Percentiles rank a stretch among this genome's conserved stretches.
Conservation (phyloP, 2,329 filamentous ascomycete species). For the Aspergillus costaricaensis region DNA sequence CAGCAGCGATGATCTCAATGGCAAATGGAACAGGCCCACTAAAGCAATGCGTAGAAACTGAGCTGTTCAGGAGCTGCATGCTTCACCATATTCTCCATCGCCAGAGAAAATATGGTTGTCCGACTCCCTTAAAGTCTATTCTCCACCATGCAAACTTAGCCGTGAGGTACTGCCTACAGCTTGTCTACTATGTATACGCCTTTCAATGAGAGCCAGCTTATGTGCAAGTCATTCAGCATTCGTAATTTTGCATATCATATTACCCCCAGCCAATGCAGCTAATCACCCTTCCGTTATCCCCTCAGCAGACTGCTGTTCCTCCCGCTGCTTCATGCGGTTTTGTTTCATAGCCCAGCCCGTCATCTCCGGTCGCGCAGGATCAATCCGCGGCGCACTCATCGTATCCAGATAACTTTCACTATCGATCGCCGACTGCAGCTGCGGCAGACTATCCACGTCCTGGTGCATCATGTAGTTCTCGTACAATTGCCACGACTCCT, state of each 20-base stretch:
- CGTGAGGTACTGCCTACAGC: not conserved
- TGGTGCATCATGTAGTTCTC: constrained; percentile 67
- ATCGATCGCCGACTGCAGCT: constrained; percentile 57
- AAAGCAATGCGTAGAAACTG: not conserved
- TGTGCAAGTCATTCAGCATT: not conserved
- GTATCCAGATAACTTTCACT: constrained; percentile 64
- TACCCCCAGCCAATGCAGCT: not conserved
- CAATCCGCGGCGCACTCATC: constrained; percentile 59
- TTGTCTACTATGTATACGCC: not conserved
- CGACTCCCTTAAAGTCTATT: not conserved
- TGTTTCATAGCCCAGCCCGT: constrained; percentile 49
- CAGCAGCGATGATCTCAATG: not conserved
- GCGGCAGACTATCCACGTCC: constrained; percentile 46
- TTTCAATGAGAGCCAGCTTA: not conserved
- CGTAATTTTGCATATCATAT: not conserved
- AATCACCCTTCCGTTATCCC: constrained; percentile 20
- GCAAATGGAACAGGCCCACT: not conserved
- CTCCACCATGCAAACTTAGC: not conserved
- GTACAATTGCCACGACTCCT: constrained; percentile 74
- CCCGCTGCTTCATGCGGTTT: constrained; percentile 40
- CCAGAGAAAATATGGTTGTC: not conserved
- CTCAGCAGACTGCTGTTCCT: constrained; percentile 19
- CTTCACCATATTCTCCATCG: not conserved
- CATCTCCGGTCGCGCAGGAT: constrained; percentile 46
- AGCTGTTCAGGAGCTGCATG: not conserved